Evolutionary conservation across 768 basidiomycete genomes (phyloP).

Genomic region (Panus rudis): DNA sequence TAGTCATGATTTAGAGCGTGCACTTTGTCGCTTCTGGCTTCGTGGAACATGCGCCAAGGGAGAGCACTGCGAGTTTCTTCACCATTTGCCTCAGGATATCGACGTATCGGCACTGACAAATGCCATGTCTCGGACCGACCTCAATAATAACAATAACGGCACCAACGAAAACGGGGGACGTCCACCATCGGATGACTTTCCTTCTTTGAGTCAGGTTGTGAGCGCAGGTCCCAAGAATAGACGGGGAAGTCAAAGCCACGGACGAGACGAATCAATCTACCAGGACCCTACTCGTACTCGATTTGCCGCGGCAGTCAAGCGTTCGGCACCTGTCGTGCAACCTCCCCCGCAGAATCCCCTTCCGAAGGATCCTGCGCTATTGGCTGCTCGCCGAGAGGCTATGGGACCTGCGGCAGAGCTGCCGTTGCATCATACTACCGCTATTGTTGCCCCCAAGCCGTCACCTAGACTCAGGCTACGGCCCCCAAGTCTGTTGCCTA

Average conservation of each 20-base stretch:
- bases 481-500: constrained; percentile 78
- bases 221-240: constrained; percentile 39
- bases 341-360: constrained; percentile 17
- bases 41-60: constrained; percentile 96
- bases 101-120: constrained; percentile 66
- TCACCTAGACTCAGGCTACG: constrained; percentile 84
- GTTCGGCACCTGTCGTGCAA: constrained; percentile 30
- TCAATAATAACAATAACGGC: constrained; percentile 36
- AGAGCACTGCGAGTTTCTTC: constrained; percentile 93
- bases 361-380: constrained; percentile 28
- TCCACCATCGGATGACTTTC: constrained; percentile 63
- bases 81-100: constrained; percentile 81
- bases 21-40: constrained; percentile 95
- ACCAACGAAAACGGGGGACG: constrained; percentile 6
- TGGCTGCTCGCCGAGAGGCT: constrained; percentile 46
- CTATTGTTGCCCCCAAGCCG: constrained; percentile 71
- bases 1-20: constrained; percentile 93
- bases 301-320: constrained; percentile 89
- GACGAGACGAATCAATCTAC: constrained; percentile 33
- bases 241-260: constrained; percentile 31
- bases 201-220: constrained; percentile 40
- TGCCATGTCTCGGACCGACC: constrained; percentile 59
- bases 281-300: constrained; percentile 85
- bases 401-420: constrained; percentile 56
- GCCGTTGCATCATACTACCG: constrained; percentile 55